Conservation (phyloP, 768 basidiomycete species). For the Hortiboletus flavorubellus region DNA sequence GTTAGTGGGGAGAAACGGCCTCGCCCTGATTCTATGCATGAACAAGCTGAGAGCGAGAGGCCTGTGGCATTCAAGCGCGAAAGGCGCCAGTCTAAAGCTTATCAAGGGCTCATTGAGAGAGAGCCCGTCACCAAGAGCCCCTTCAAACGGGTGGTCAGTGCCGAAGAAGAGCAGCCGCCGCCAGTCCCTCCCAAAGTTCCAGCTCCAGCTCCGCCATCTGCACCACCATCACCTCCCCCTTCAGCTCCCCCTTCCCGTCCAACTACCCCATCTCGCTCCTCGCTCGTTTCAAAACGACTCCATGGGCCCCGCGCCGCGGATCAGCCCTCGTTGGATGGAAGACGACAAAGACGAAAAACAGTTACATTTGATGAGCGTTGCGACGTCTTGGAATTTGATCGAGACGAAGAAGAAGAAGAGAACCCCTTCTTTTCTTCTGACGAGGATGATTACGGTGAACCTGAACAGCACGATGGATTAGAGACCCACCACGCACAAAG, state of each 20-base stretch:
- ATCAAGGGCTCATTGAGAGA: conserved; percentile 68
- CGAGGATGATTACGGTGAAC: conserved; percentile 30
- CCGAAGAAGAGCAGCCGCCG: conserved; percentile 30
- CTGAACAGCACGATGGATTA: conserved; percentile 10
- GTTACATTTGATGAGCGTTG: conserved; percentile 79
- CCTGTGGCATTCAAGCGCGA: conserved; percentile 68
- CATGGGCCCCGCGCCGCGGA: conserved; percentile 70
- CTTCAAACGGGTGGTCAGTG: conserved; percentile 44
- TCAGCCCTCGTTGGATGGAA: conserved; percentile 28
- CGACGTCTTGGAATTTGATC: conserved; percentile 79
- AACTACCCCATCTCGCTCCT: conserved; percentile 47
- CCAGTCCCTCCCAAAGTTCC: conserved; percentile 26
- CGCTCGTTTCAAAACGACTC: conserved; percentile 67
- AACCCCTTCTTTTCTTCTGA: conserved; percentile 44
- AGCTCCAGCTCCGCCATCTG: conserved; percentile 5
- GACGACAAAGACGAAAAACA: conserved; percentile 63
- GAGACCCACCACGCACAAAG: conserved; percentile 15
- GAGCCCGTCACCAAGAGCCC: conserved; percentile 84
- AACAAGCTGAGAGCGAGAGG: conserved; percentile 69
- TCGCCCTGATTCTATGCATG: conserved; percentile 67
- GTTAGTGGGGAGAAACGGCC: conserved; percentile 80
- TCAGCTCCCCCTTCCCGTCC: conserved; percentile 42
- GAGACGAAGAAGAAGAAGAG: conserved; percentile 55
- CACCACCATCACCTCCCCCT: conserved; percentile 29
- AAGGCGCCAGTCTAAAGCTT: conserved; percentile 70